phyloP scores from a whole-genome alignment of 768 basidiomycete genomes.

The Lactifluus hygrophoroides region DNA sequence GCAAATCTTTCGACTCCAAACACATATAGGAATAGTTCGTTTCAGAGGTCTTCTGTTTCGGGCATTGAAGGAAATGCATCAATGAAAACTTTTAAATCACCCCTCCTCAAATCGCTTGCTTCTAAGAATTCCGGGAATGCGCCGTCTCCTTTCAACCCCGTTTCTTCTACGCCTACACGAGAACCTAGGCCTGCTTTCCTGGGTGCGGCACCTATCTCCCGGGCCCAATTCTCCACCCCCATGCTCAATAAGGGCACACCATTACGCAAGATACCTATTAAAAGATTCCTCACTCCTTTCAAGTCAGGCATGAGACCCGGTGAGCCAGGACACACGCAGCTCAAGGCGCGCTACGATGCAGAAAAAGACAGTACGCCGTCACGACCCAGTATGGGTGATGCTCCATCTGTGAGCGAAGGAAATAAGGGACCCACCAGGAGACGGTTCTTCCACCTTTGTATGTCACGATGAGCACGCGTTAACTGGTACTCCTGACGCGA shows the following conservation, averaged over 20 bases:
- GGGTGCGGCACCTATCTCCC: neutral
- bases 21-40: neutral
- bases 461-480: neutral
- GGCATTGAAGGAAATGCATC: neutral
- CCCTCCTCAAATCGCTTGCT: slow-evolving; percentile 1
- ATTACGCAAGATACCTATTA: slow-evolving; percentile 16
- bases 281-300: slow-evolving; percentile 49
- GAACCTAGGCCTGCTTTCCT: neutral
- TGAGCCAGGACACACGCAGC: slow-evolving; percentile 30
- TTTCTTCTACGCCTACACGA: slow-evolving; percentile 5
- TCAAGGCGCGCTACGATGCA: slow-evolving; percentile 4
- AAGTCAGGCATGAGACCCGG: slow-evolving; percentile 44
- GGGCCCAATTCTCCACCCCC: slow-evolving; percentile 9
- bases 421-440: neutral
- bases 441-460: slow-evolving; percentile 16
- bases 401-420: neutral
- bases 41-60: neutral
- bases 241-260: neutral
- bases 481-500: neutral
- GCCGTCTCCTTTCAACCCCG: neutral
- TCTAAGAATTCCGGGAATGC: neutral
- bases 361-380: neutral
- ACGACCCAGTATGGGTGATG: neutral
- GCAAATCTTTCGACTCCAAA: slow-evolving; percentile 1
- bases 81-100: slow-evolving; percentile 15